phyloP scores from a whole-genome alignment of 2,329 filamentous ascomycete genomes.

The Fusarium musae region DNA sequence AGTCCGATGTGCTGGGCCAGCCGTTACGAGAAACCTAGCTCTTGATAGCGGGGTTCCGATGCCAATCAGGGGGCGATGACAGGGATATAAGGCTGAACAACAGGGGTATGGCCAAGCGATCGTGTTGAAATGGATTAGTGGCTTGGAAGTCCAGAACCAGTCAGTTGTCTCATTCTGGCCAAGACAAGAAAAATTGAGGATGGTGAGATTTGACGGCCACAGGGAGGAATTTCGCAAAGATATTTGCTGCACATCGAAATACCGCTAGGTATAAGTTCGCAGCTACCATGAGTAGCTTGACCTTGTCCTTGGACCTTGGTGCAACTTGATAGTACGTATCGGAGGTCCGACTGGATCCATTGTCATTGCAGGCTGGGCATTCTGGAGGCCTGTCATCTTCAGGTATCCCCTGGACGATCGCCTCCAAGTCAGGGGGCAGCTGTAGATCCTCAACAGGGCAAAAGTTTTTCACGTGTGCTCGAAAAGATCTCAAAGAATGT shows the following conservation, averaged over 20 bases:
- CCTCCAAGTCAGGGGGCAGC: constrained; percentile 17
- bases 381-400: constrained; percentile 22
- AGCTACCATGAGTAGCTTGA: constrained; percentile 11
- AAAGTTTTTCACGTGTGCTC: constrained; percentile 15
- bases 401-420: constrained; percentile 38
- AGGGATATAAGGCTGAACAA: constrained; percentile 34
- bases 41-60: constrained; percentile 35
- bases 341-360: constrained; percentile 23
- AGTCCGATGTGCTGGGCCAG: constrained; percentile 24
- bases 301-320: constrained; percentile 14
- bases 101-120: constrained; percentile 37
- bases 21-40: constrained; percentile 26
- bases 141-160: constrained; percentile 36
- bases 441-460: constrained; percentile 31
- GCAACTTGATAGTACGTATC: constrained; percentile 15
- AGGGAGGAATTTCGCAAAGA: constrained; percentile 14
- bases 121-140: constrained; percentile 38
- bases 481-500: constrained; percentile 20
- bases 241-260: background rate
- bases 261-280: constrained; percentile 8
- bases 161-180: constrained; percentile 35
- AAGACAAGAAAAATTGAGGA: constrained; percentile 35
- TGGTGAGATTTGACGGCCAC: constrained; percentile 34
- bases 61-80: constrained; percentile 40
- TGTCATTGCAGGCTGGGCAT: constrained; percentile 20